These are phyloP conservation scores for Fistulifera solaris DNA, from an alignment of 108 stramenopile species.

Conservation along the genomic window DNA sequence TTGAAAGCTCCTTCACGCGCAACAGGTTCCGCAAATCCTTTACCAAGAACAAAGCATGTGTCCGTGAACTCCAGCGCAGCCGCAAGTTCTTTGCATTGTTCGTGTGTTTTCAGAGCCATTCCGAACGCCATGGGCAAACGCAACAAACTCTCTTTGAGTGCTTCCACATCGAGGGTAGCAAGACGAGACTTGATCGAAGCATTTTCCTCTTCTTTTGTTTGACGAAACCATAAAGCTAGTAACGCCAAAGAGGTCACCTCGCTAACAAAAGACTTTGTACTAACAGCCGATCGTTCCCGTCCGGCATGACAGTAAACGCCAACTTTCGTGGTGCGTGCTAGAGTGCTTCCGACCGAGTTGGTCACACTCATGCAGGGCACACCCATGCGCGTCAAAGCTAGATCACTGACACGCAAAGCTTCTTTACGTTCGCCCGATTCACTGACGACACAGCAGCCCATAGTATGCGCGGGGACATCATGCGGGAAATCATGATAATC, in stretches of 20 bases:
- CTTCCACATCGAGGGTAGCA: constrained; percentile 32
- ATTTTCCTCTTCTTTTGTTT: constrained; percentile 45
- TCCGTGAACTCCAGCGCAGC: constrained; percentile 78
- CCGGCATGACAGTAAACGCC: constrained; percentile 99
- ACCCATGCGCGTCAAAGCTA: constrained; percentile 67
- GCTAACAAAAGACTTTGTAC: constrained; percentile 98
- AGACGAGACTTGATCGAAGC: constrained; percentile 33
- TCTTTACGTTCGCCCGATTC: constrained; percentile 99
- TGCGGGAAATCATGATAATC: constrained; percentile 75
- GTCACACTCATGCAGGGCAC: constrained; percentile 88
- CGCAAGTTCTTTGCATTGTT: constrained; percentile 82
- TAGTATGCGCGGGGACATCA: constrained; percentile 23
- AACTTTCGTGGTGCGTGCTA: constrained; percentile 91
- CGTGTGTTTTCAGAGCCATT: constrained; percentile 87
- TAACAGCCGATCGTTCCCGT: constrained; percentile 97
- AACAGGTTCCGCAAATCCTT: constrained; percentile 91
- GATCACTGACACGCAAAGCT: constrained; percentile 77
- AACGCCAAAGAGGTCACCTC: constrained; percentile 95
- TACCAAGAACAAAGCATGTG: constrained; percentile 93
- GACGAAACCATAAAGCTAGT: constrained; percentile 92
- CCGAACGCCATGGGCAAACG: constrained; percentile 95
- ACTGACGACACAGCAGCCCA: constrained; percentile 86
- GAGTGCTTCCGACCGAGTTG: constrained; percentile 94
- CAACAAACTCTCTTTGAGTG: constrained; percentile 86
- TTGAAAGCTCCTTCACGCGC: constrained; percentile 96